Percentiles rank a stretch among this genome's conserved stretches.
Evolutionary conservation across 768 basidiomycete species (phyloP).

Genomic region (Russula brevipes): DNA sequence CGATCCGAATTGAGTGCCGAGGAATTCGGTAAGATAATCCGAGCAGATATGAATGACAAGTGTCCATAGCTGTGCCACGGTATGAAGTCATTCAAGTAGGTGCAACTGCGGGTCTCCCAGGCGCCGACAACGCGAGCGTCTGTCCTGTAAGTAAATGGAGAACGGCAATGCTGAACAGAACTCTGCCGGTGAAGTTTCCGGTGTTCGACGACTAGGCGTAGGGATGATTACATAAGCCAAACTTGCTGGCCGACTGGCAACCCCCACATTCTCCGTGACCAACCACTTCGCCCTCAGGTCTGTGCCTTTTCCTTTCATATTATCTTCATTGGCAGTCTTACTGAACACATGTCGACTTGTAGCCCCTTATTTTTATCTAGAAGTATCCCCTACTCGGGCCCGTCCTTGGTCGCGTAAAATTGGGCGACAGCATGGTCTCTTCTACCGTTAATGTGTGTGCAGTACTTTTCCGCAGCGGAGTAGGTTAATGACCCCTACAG

Average conservation of each 20-base stretch:
- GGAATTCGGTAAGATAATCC: background rate
- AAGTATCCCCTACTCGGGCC: slow-evolving; percentile 5
- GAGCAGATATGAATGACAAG: background rate
- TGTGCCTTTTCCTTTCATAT: slow-evolving; percentile 5
- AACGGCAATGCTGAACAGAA: too few relatives aligned
- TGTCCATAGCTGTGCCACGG: background rate
- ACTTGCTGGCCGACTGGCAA: slow-evolving; percentile 19
- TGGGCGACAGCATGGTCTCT: slow-evolving; percentile 20
- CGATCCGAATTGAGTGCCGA: too few relatives aligned
- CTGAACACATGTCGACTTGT: background rate
- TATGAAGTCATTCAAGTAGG: too few relatives aligned
- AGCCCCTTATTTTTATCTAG: slow-evolving; percentile 1
- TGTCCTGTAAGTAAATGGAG: too few relatives aligned
- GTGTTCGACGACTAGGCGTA: too few relatives aligned
- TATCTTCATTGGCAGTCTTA: background rate
- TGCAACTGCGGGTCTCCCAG: too few relatives aligned
- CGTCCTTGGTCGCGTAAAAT: slow-evolving; percentile 21
- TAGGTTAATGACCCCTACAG: slow-evolving; percentile 32
- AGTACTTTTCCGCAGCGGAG: background rate
- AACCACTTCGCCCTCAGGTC: slow-evolving; percentile 9
- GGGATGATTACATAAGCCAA: slow-evolving; percentile 20
- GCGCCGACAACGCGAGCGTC: too few relatives aligned
- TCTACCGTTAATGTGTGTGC: slow-evolving; percentile 24
- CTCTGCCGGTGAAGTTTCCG: too few relatives aligned
- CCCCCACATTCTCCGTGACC: slow-evolving; percentile 18